Percentiles rank a stretch among this genome's conserved stretches.
Conservation (phyloP, 2,329 filamentous ascomycete species). For the Penicillium sp. region DNA sequence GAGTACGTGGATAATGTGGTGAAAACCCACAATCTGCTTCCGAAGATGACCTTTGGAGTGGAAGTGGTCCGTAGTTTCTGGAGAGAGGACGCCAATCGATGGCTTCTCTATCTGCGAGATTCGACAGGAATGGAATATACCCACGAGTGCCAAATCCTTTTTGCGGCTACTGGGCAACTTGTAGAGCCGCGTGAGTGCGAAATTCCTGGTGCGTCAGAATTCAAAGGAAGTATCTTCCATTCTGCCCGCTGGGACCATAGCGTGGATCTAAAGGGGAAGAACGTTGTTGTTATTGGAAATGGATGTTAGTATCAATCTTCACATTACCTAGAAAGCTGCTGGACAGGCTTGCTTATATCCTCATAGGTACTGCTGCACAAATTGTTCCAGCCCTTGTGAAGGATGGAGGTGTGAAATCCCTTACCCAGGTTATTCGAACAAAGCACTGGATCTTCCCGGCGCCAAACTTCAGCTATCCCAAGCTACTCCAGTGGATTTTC, state of each 20-base stretch:
- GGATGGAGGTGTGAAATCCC: slow-evolving; percentile 48
- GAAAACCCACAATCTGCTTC: slow-evolving; percentile 46
- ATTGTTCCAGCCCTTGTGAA: slow-evolving; percentile 33
- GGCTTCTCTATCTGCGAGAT: slow-evolving; percentile 39
- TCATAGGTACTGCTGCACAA: slow-evolving; percentile 27
- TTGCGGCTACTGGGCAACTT: slow-evolving; percentile 55
- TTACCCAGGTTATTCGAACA: slow-evolving; percentile 59
- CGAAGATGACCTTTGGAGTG: slow-evolving; percentile 17
- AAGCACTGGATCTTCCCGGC: slow-evolving; percentile 57
- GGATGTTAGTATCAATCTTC: slow-evolving; percentile 30
- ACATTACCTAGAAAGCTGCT: neutral
- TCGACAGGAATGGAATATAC: slow-evolving; percentile 21
- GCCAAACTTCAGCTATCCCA: slow-evolving; percentile 46
- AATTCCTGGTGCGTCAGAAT: slow-evolving; percentile 24
- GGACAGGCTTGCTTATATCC: no score
- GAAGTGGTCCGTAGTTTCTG: slow-evolving; percentile 41
- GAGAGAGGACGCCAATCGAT: slow-evolving; percentile 53
- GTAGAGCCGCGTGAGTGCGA: slow-evolving; percentile 53
- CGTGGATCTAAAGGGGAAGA: slow-evolving; percentile 26
- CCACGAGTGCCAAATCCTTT: slow-evolving; percentile 52
- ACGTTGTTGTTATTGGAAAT: slow-evolving; percentile 32
- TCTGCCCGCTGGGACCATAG: slow-evolving; percentile 28
- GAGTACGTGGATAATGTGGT: slow-evolving; percentile 53
- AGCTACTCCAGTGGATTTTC: slow-evolving; percentile 50
- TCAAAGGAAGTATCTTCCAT: slow-evolving; percentile 28